Base-by-base conservation (phyloP, 2,329 filamentous ascomycete species). In the Fusarium devonianum region DNA sequence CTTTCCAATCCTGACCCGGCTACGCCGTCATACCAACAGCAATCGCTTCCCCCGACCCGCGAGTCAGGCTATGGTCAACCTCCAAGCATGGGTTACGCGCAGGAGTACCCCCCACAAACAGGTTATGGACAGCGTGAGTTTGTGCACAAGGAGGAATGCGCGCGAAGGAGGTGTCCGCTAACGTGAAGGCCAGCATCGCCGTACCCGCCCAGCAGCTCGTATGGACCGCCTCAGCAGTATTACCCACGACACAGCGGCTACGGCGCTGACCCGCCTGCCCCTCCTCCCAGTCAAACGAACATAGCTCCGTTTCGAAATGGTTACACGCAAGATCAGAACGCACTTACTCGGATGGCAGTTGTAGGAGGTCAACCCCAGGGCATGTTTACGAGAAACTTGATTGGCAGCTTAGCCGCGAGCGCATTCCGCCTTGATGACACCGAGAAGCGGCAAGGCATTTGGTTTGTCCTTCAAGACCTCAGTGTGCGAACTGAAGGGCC, bases 401-500 rank as follows among this genome's bases (percentile, higher is more conserved):
- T 99, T 57, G 94, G 94, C 2, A 96, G 90, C 69, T 78, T 96
- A 40, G 87, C 90, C 5, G 92, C 92, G 22, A 96, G 92, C 66
- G 93, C 93, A 2, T 93, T 92, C 67, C 85, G 88, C 22, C 80
- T 97, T 42, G 86, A 84, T 3, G 92, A 97, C 61, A 83, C 86
- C 1, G 78, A 89, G 12, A 87, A 90, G 58, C 89, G 90, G 69
- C 85, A 90, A 39, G 93, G 93, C 2, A 92, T 96, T 58, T 99
- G 93, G 93, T 99, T 99, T 66, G 89, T 99, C 34, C 78, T 97
- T 42, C 93, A 97, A 70, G 94, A 99, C 73, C 78, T 99, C 32
- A 96, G 92, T 64, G 93, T 99, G 22, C 84, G 94, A 34, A 96
- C 92, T 0, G 94, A 97, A 71, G 94, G 94, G 9, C 83, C 79